These are phyloP conservation scores for Marasmius sp. DNA, from an alignment of 1,284 basidiomycete species.

Conservation along the genomic window DNA sequence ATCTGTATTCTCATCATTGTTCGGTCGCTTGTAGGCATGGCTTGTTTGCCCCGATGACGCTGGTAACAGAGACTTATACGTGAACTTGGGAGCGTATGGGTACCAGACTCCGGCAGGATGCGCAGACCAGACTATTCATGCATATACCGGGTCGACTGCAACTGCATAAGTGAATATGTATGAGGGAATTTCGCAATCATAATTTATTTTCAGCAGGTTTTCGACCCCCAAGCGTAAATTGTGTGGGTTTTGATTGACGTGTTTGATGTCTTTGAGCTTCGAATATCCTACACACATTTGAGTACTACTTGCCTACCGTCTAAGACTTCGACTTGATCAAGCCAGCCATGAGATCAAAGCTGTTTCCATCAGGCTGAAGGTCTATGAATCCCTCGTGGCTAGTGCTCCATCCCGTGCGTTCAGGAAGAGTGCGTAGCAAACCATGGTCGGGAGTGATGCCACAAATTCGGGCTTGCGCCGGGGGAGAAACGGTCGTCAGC, in stretches of 20 bases:
- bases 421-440: conserved; percentile 79
- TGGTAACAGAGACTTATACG: conserved; percentile 47
- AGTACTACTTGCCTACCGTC: not conserved
- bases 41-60: conserved; percentile 50
- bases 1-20: not conserved
- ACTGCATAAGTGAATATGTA: not conserved
- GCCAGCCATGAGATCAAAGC: conserved; percentile 93
- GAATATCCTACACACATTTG: not conserved
- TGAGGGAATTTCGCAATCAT: too few relatives aligned
- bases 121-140: conserved; percentile 63
- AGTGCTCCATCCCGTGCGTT: conserved; percentile 39
- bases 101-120: conserved; percentile 60
- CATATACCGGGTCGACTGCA: conserved; percentile 46
- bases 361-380: conserved; percentile 94
- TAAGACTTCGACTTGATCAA: conserved; percentile 61
- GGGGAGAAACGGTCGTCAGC: conserved; percentile 75
- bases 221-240: too few relatives aligned
- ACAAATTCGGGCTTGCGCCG: conserved; percentile 72
- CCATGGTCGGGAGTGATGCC: conserved; percentile 90
- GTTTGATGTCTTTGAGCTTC: not conserved
- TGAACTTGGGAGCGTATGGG: conserved; percentile 58
- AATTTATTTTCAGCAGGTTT: too few relatives aligned
- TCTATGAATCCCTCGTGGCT: conserved; percentile 49
- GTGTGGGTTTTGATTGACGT: too few relatives aligned
- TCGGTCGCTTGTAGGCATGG: conserved; percentile 40